These are phyloP conservation scores for Diaporthe eres DNA, from an alignment of 2,329 filamentous ascomycete species.

Conservation along the genomic window DNA sequence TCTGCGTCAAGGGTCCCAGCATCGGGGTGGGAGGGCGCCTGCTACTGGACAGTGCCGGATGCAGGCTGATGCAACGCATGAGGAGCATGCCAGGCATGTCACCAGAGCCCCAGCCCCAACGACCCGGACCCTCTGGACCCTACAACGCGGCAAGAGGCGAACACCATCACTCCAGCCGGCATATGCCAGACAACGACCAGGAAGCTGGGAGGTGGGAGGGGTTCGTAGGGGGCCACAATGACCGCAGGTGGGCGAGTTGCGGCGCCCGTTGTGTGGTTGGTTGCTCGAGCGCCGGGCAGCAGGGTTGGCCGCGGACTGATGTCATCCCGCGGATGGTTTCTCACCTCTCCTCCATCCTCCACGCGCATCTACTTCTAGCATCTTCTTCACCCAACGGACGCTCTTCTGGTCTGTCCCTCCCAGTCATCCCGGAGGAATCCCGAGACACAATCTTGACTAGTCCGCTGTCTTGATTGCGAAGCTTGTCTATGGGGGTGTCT, in stretches of 20 bases:
- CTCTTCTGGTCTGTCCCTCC: not conserved
- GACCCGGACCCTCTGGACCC: not conserved
- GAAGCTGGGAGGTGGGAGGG: not conserved
- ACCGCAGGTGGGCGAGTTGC: not conserved
- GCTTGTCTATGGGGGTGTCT: not conserved
- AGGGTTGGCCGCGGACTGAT: conserved; percentile 18
- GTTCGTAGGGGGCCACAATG: not conserved
- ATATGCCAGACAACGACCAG: not conserved
- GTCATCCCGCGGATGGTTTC: conserved; percentile 12
- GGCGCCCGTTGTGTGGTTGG: conserved; percentile 5
- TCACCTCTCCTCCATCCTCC: not conserved
- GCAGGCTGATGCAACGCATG: conserved; percentile 32
- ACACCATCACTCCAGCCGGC: conserved; percentile 6
- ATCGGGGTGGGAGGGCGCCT: not conserved
- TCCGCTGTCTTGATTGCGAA: not conserved
- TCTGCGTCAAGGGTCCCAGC: conserved; percentile 31
- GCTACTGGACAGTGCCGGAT: not conserved
- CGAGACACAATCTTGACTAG: not conserved
- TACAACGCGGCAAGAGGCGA: conserved; percentile 21
- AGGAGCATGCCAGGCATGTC: not conserved
- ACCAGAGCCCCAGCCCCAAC: conserved; percentile 17
- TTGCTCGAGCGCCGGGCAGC: conserved; percentile 9
- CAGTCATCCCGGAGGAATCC: not conserved
- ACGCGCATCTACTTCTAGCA: not conserved
- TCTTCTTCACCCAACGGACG: not conserved